These are phyloP conservation scores for Bryum argenteum DNA, from an alignment of 225 moss, liverwort and hornwort species.

Conservation along the genomic window DNA sequence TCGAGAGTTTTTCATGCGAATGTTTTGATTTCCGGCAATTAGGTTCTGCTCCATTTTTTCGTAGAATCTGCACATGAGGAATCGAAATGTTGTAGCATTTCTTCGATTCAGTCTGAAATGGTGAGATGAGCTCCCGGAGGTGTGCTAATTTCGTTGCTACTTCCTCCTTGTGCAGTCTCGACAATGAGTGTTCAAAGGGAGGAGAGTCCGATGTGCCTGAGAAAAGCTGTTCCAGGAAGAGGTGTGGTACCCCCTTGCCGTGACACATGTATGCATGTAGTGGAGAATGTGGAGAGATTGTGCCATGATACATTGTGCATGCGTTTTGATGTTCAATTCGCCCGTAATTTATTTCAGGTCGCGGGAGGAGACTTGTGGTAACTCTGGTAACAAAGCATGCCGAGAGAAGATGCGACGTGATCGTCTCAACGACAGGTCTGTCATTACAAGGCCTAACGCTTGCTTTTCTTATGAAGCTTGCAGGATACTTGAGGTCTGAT, in stretches of 20 bases:
- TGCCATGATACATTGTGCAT: background rate
- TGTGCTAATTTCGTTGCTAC: background rate
- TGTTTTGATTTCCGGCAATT: too few species aligned
- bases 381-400: constrained; percentile 83
- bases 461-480: background rate
- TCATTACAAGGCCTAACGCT: background rate
- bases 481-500: background rate
- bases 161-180: constrained; percentile 50
- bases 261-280: background rate
- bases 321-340: background rate
- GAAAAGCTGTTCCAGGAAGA: constrained; percentile 63
- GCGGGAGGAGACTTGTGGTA: constrained; percentile 70
- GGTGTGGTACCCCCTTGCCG: constrained; percentile 41
- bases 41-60: too few species aligned
- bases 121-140: background rate
- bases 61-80: too few species aligned
- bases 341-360: constrained; percentile 41
- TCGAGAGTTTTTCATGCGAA: too few species aligned
- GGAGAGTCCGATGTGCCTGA: constrained; percentile 64
- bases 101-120: background rate
- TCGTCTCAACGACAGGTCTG: constrained; percentile 88
- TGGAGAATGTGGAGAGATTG: background rate
- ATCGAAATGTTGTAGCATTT: too few species aligned
- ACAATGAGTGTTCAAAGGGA: constrained; percentile 82
- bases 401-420: constrained; percentile 91